Conservation (phyloP, 257 asterid species). For the Lycium ferocissimum region DNA sequence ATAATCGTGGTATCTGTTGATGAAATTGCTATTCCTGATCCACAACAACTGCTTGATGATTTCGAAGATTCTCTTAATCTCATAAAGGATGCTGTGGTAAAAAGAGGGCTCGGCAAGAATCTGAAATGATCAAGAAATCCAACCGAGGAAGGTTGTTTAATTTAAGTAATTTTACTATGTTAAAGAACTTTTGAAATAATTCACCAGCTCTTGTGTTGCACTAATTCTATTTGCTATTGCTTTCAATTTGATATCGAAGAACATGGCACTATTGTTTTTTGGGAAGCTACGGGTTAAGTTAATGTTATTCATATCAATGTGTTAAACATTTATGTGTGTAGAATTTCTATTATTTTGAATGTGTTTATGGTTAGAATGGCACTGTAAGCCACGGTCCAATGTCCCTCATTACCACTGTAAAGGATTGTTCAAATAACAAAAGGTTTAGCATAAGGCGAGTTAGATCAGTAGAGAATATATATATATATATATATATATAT, state of each 20-base stretch:
- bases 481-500: too few relatives aligned
- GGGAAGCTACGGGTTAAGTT: not conserved
- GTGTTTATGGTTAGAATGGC: too few relatives aligned
- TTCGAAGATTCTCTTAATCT: conserved; percentile 43
- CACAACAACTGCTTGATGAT: conserved; percentile 46
- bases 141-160: not conserved
- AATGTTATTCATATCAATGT: not conserved
- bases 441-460: too few relatives aligned
- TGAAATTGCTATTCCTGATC: conserved; percentile 49
- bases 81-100: conserved; percentile 40
- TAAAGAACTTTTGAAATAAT: not conserved
- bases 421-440: too few relatives aligned
- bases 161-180: not conserved
- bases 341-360: too few relatives aligned
- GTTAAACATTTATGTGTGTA: not conserved
- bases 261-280: not conserved
- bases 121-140: conserved; percentile 9
- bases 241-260: not conserved
- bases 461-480: too few relatives aligned
- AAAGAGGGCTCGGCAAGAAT: conserved; percentile 10
- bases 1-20: conserved; percentile 50
- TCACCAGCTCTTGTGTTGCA: not conserved
- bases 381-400: too few relatives aligned
- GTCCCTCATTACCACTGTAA: too few relatives aligned
- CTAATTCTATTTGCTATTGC: not conserved